Base-by-base conservation (phyloP, 169 alveolate species). In the Amoebophrya sp. region DNA sequence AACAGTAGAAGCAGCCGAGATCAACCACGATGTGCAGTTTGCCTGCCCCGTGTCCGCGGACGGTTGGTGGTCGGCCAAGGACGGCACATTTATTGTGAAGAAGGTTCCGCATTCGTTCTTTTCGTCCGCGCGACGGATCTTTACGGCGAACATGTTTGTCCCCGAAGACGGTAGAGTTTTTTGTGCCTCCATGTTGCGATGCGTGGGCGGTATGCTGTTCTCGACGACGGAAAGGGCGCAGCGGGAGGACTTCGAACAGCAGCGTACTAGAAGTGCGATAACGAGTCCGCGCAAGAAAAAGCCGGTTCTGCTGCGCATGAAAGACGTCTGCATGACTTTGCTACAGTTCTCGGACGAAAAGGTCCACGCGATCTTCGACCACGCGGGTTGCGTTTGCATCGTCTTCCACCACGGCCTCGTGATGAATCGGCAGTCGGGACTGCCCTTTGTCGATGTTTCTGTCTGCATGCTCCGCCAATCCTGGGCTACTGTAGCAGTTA, bases 341-440 rank as follows among this genome's bases (percentile, higher is more conserved):
- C 66, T 47, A 18, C 66, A 12, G 66, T 18, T 47, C 66, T 47
- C 66, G 66, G 18, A 18, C 66, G 18, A 47, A 18, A 47, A 47
- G 18, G 66, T 47, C 7, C 66, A 47, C 18, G 29, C 18, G 18
- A 18, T 47, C 66, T 18, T 47, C 18, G 29, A 7, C 66, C 66
- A 47, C 66, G 66, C 66, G 66, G 66, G 66, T 47, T 47, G 66
- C 66, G 66, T 47, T 47, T 47, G 66, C 66, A 47, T 47, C 66
- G 66, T 47, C 66, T 47, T 47, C 18, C 66, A 47, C 66, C 66
- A 47, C 66, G 66, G 66, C 18, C 18, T 47, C 18, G 66, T 47
- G 18, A 47, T 47, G 66, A 47, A 47, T 47, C 66, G 66, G 66
- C 66, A 47, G 66, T 47, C 66, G 66, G 66, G 66, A 47, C 66